Conservation (phyloP, 306 rosid species). For the Prunus salicina region DNA sequence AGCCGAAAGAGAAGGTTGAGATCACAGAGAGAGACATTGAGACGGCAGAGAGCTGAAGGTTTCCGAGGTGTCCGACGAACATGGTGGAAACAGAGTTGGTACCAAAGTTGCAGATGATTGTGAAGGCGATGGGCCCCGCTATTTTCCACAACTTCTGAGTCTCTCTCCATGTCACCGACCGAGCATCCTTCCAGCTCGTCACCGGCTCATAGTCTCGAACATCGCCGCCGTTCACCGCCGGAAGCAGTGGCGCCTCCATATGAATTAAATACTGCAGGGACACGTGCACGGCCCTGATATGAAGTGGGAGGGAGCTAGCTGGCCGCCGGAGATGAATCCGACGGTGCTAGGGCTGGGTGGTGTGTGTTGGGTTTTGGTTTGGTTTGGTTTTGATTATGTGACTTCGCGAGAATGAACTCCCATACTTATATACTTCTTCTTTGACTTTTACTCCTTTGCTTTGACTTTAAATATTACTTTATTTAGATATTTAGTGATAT, state of each 20-base stretch:
- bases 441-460: no score
- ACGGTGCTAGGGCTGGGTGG: no score
- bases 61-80: slow-evolving; percentile 82
- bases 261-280: background rate
- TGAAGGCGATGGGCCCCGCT: slow-evolving; percentile 50
- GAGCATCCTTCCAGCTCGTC: slow-evolving; percentile 18
- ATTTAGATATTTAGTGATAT: no score
- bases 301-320: background rate
- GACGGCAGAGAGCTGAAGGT: slow-evolving; percentile 69
- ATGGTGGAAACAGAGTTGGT: slow-evolving; percentile 54
- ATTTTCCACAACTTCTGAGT: slow-evolving; percentile 49
- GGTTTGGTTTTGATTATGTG: background rate
- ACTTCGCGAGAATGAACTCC: no score
- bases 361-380: background rate
- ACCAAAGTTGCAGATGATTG: slow-evolving; percentile 50
- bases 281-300: background rate
- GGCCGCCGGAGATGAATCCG: background rate
- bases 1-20: slow-evolving; percentile 68
- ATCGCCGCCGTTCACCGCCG: background rate
- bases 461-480: no score
- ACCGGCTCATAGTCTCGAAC: slow-evolving; percentile 37
- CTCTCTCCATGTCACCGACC: slow-evolving; percentile 44
- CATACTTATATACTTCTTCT: no score
- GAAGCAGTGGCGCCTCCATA: slow-evolving; percentile 22
- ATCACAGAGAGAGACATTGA: slow-evolving; percentile 65